Percentiles rank a stretch among this genome's conserved stretches.
Evolutionary conservation across 2,329 filamentous ascomycete genomes (phyloP).

Genomic region (Colletotrichum sp.): DNA sequence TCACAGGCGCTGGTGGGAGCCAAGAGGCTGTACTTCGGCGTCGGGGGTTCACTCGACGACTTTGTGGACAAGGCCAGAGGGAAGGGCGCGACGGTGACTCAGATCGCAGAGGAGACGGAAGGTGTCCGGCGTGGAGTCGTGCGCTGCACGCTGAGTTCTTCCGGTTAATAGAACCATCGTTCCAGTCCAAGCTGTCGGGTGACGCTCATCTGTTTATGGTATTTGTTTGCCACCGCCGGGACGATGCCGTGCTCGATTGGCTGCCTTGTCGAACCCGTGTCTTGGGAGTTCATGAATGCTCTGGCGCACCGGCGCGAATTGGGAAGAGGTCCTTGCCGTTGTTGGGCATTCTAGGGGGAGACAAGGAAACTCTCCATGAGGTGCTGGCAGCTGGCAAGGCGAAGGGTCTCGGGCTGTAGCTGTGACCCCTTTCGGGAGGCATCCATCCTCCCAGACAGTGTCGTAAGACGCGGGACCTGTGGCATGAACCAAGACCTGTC

Average conservation of each 20-base stretch:
- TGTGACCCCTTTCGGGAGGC: not conserved
- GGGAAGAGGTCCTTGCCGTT: not conserved
- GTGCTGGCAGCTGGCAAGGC: not conserved
- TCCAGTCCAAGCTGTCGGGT: not conserved
- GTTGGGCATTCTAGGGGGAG: not conserved
- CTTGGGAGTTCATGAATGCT: not conserved
- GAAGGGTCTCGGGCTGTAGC: not conserved
- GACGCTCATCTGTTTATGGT: conserved; percentile 23
- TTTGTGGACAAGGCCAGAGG: conserved; percentile 62
- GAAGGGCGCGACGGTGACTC: conserved; percentile 53
- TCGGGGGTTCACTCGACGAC: conserved; percentile 81
- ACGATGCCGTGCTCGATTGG: not conserved
- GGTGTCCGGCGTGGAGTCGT: conserved; percentile 69
- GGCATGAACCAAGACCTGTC: not conserved
- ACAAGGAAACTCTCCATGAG: not conserved
- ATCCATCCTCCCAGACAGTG: not conserved
- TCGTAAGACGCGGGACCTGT: not conserved
- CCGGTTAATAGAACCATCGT: conserved; percentile 8
- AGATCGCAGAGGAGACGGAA: conserved; percentile 62
- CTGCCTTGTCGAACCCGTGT: not conserved
- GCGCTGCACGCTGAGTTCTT: conserved; percentile 43
- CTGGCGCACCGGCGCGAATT: not conserved
- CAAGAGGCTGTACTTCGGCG: conserved; percentile 84
- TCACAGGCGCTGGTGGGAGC: conserved; percentile 68
- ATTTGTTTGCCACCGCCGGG: not conserved